Conservation (phyloP, 164 flowering plant genomes). For the Annona cherimola region DNA sequence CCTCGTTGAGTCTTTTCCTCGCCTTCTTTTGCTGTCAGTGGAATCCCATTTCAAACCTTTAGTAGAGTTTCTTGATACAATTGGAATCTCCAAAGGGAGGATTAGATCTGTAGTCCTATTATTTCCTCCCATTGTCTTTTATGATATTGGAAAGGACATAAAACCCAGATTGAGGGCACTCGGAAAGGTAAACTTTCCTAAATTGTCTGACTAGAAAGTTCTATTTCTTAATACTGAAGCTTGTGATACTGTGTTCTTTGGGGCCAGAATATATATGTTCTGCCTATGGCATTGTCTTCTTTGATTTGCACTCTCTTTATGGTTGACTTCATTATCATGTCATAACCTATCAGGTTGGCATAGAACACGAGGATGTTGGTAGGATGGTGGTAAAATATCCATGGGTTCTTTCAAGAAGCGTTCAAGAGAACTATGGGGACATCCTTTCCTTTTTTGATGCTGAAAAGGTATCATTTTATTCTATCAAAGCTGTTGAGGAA, state of each 20-base stretch:
- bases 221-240: not conserved
- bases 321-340: slow-evolving; percentile 8
- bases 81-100: slow-evolving; percentile 48
- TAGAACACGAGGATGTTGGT: slow-evolving; percentile 39
- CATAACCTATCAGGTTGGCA: slow-evolving; percentile 39
- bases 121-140: slow-evolving; percentile 64
- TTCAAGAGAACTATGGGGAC: slow-evolving; percentile 54
- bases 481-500: not conserved
- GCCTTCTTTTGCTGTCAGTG: slow-evolving; percentile 52
- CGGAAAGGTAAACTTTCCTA: slow-evolving; percentile 43
- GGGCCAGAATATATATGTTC: not conserved
- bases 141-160: slow-evolving; percentile 41
- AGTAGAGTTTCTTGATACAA: slow-evolving; percentile 45
- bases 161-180: slow-evolving; percentile 42
- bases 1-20: slow-evolving; percentile 78
- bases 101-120: slow-evolving; percentile 46
- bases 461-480: slow-evolving; percentile 48
- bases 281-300: not conserved
- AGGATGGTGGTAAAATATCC: slow-evolving; percentile 76
- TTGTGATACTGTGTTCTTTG: not conserved
- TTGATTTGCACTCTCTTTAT: slow-evolving; percentile 1
- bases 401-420: slow-evolving; percentile 74
- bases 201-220: not conserved
- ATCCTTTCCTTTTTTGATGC: slow-evolving; percentile 45
- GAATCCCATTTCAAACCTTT: slow-evolving; percentile 51